Evolutionary conservation across 2,329 filamentous ascomycete species (phyloP).

Genomic region (Fonsecaea pedrosoi): DNA sequence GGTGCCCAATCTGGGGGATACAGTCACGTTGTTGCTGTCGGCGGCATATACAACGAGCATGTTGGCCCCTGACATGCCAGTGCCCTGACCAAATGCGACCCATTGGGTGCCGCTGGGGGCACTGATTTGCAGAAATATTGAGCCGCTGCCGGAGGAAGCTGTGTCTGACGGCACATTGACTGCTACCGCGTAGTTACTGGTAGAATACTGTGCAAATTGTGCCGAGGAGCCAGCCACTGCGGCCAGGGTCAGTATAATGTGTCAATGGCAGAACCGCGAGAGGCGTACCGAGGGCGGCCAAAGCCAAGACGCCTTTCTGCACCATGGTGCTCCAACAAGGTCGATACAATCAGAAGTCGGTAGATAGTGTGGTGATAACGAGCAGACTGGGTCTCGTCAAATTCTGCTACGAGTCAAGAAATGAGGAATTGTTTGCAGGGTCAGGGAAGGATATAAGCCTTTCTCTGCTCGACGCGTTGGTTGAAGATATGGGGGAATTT

Average conservation of each 20-base stretch:
- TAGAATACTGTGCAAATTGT: conserved; percentile 35
- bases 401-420: not conserved
- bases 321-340: conserved; percentile 27
- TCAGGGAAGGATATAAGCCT: conserved; percentile 2
- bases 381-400: not conserved
- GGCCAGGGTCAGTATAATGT: conserved; percentile 45
- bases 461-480: not conserved
- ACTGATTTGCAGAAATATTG: conserved; percentile 65
- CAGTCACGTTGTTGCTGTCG: conserved; percentile 61
- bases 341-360: not conserved
- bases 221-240: conserved; percentile 34
- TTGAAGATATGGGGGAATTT: not conserved
- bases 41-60: conserved; percentile 67
- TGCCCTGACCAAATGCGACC: conserved; percentile 64
- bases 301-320: conserved; percentile 27
- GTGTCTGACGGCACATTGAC: conserved; percentile 63
- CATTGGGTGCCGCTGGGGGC: conserved; percentile 61
- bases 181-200: conserved; percentile 38
- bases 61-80: conserved; percentile 60
- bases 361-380: not conserved
- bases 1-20: conserved; percentile 59
- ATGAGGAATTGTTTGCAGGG: not conserved
- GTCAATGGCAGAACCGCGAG: not conserved
- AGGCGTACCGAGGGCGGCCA: conserved; percentile 27
- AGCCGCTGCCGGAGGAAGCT: conserved; percentile 57